Evolutionary conservation across 108 stramenopile genomes (phyloP).

Genomic region (Mayamaea pseudoterrestris): DNA sequence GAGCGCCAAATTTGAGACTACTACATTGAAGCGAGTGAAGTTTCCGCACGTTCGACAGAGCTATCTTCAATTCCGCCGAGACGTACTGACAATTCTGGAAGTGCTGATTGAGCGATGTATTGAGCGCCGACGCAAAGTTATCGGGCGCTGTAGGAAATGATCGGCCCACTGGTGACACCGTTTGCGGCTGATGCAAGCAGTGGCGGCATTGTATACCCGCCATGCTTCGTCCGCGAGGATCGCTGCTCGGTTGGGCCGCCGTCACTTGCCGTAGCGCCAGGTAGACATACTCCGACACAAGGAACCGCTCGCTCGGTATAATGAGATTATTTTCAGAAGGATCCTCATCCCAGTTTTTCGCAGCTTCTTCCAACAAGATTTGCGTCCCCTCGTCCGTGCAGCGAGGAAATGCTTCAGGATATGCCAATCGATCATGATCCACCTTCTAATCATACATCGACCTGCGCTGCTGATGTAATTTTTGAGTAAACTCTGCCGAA

Average conservation of each 20-base stretch:
- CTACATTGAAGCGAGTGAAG: constrained; percentile 32
- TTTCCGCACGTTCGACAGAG: constrained; percentile 16
- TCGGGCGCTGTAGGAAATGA: constrained; percentile 41
- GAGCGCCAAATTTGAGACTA: constrained; percentile 33
- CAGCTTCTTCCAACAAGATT: constrained; percentile 12
- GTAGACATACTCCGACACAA: constrained; percentile 44
- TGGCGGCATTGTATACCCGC: constrained; percentile 15
- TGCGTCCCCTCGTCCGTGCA: constrained; percentile 10
- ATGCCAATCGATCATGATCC: background rate
- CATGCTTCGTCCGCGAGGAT: background rate
- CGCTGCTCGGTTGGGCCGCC: constrained; percentile 17
- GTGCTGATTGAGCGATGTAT: constrained; percentile 37
- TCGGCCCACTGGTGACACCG: constrained; percentile 17
- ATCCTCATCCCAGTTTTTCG: constrained; percentile 26
- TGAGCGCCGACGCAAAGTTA: constrained; percentile 40
- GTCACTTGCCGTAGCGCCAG: constrained; percentile 37
- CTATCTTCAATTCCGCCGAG: constrained; percentile 17
- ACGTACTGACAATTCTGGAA: constrained; percentile 26
- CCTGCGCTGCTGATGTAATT: background rate
- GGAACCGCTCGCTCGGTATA: constrained; percentile 17
- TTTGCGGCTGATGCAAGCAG: constrained; percentile 5
- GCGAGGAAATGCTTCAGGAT: constrained; percentile 8
- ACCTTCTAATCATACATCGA: background rate
- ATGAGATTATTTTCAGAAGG: constrained; percentile 25
- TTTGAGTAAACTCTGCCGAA: background rate